phyloP scores from a whole-genome alignment of 2,329 filamentous ascomycete species.

The Aurifilum marmelostoma region DNA sequence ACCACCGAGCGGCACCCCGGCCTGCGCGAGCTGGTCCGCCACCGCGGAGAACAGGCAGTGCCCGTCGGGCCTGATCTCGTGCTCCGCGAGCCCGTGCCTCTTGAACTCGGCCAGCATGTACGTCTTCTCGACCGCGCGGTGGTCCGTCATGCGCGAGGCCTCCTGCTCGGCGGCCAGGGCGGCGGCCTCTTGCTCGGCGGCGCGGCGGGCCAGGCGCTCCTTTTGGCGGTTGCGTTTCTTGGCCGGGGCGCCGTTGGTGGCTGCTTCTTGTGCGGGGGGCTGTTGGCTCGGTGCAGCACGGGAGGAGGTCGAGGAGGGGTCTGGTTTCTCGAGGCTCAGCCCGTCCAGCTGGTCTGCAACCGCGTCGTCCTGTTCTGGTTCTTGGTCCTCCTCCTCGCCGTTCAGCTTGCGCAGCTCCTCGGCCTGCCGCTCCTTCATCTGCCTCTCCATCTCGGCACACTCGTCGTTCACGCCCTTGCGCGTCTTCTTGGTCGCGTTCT shows the following conservation, averaged over 20 bases:
- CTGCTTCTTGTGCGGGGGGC: conserved; percentile 30
- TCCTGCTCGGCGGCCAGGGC: conserved; percentile 72
- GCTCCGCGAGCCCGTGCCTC: conserved; percentile 67
- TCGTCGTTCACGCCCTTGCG: conserved; percentile 76
- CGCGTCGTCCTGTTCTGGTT: conserved; percentile 23
- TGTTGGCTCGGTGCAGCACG: conserved; percentile 30
- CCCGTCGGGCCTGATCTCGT: conserved; percentile 84
- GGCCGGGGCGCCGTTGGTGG: conserved; percentile 19
- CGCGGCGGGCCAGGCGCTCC: conserved; percentile 84
- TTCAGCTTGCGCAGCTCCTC: conserved; percentile 56
- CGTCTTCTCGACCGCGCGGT: conserved; percentile 69
- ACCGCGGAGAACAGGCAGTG: conserved; percentile 94
- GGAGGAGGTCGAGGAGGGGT: conserved; percentile 29
- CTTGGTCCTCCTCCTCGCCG: conserved; percentile 34
- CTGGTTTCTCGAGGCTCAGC: conserved; percentile 30
- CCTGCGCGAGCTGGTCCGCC: conserved; percentile 74
- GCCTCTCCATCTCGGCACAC: conserved; percentile 70
- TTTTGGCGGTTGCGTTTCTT: conserved; percentile 92
- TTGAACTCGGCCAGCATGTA: conserved; percentile 72
- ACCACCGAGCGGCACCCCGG: conserved; percentile 48
- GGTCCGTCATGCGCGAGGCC: conserved; percentile 73
- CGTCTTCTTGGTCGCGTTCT: conserved; percentile 89
- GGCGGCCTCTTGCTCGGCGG: conserved; percentile 78
- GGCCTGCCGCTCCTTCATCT: conserved; percentile 68
- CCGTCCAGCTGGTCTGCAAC: conserved; percentile 27